Evolutionary conservation across 805 yeast species (phyloP).

Genomic region (Kuraishia cidri): DNA sequence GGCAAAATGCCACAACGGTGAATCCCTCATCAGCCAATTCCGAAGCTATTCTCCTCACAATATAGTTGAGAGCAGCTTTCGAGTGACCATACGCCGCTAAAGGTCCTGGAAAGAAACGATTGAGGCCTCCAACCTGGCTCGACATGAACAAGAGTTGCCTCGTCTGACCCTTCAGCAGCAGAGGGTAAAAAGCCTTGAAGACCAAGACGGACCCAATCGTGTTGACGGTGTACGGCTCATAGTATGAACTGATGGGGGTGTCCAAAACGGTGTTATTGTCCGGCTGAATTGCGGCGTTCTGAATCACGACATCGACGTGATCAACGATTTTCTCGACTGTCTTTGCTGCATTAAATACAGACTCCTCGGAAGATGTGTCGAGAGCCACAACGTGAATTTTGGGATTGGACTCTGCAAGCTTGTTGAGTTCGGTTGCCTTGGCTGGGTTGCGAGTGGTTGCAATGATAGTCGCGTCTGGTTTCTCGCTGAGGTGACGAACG

Average conservation of each 20-base stretch:
- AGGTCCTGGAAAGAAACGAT: conserved; percentile 8
- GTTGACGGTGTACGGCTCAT: conserved; percentile 11
- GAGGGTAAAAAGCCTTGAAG: conserved; percentile 11
- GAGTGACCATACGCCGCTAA: conserved; percentile 24
- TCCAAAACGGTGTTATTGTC: background rate
- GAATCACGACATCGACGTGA: background rate
- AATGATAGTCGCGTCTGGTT: background rate
- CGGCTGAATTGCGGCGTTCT: background rate
- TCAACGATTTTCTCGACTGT: background rate
- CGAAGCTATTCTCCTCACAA: conserved; percentile 14
- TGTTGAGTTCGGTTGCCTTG: background rate
- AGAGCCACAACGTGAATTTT: background rate
- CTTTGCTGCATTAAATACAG: background rate
- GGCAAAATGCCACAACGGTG: conserved; percentile 24
- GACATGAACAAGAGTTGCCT: conserved; percentile 19
- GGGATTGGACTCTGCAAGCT: background rate
- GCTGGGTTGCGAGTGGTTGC: conserved; percentile 1
- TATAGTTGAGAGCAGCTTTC: conserved; percentile 27
- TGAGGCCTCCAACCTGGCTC: conserved; percentile 15
- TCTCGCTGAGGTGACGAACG: background rate
- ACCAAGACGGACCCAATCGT: conserved; percentile 14
- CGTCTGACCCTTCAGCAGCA: conserved; percentile 8
- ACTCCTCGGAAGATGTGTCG: background rate
- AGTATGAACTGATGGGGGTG: background rate
- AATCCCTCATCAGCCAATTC: conserved; percentile 16